Evolutionary conservation across 495 filamentous ascomycete species (phyloP).

Genomic region (Penicillium cosmopolitanum): DNA sequence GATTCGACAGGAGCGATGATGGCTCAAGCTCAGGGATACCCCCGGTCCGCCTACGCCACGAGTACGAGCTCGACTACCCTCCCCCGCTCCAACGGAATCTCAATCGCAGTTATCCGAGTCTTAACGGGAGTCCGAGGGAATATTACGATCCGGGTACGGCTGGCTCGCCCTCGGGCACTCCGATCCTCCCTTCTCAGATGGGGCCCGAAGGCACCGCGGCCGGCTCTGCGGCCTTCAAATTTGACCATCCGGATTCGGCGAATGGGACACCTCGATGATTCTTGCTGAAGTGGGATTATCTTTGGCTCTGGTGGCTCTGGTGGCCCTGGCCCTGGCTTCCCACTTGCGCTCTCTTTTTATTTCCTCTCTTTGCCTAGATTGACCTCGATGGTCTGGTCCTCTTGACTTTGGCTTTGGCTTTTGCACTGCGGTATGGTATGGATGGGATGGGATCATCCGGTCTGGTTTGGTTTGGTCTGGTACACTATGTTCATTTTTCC

Average conservation of each 20-base stretch:
- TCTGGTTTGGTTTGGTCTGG: constrained; percentile 17
- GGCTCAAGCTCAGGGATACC: constrained; percentile 44
- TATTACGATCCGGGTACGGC: constrained; percentile 37
- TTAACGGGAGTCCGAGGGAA: constrained; percentile 36
- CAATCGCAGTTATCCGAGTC: constrained; percentile 38
- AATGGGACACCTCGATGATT: constrained; percentile 43
- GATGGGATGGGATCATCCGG: too few relatives aligned
- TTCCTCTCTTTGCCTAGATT: too few relatives aligned
- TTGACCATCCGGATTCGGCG: constrained; percentile 37
- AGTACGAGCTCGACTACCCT: constrained; percentile 35
- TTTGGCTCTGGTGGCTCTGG: constrained; percentile 8
- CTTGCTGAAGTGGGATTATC: background rate
- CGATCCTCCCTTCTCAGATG: constrained; percentile 47
- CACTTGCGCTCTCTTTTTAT: too few relatives aligned
- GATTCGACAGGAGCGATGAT: constrained; percentile 49
- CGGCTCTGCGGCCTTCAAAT: constrained; percentile 27
- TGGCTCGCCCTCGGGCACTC: constrained; percentile 39
- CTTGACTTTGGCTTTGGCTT: background rate
- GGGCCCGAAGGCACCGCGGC: constrained; percentile 34
- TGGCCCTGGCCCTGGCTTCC: background rate
- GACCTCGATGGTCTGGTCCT: constrained; percentile 21
- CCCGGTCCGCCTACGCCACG: constrained; percentile 39
- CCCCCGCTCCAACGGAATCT: constrained; percentile 44
- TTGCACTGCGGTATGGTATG: too few relatives aligned
- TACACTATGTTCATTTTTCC: constrained; percentile 15